phyloP scores from a whole-genome alignment of 2,329 filamentous ascomycete genomes.

The Fulvia fulva region DNA sequence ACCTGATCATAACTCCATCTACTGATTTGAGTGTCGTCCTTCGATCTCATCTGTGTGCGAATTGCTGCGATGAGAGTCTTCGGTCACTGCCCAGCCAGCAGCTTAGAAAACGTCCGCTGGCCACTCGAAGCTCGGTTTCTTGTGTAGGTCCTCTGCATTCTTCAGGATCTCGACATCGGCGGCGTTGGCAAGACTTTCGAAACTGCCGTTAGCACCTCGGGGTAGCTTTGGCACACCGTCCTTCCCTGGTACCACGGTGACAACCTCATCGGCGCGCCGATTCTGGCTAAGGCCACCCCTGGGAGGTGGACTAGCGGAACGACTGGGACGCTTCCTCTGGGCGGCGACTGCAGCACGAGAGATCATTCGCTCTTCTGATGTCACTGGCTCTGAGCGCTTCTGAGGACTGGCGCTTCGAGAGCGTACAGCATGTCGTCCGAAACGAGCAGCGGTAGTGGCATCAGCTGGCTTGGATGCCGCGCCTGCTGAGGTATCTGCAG shows the following conservation, averaged over 20 bases:
- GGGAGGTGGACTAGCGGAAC: slow-evolving; percentile 21
- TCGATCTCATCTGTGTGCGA: background rate
- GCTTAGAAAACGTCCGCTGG: slow-evolving; percentile 35
- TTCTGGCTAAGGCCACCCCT: slow-evolving; percentile 15
- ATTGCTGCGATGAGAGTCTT: background rate
- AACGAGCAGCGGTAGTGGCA: slow-evolving; percentile 28
- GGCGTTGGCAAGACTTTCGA: slow-evolving; percentile 10
- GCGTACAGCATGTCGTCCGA: slow-evolving; percentile 18
- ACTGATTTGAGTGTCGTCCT: background rate
- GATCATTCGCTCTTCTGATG: slow-evolving; percentile 21
- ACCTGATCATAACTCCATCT: background rate
- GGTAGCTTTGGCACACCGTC: slow-evolving; percentile 21
- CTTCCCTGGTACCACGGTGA: slow-evolving; percentile 21
- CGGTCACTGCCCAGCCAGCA: background rate
- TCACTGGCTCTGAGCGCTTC: slow-evolving; percentile 20
- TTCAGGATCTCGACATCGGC: slow-evolving; percentile 4
- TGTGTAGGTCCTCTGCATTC: background rate
- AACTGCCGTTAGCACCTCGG: slow-evolving; percentile 11
- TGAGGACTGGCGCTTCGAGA: slow-evolving; percentile 25
- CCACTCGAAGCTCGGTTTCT: slow-evolving; percentile 28
- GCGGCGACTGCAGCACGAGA: slow-evolving; percentile 24
- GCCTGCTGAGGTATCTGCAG: slow-evolving; percentile 24
- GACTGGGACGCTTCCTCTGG: slow-evolving; percentile 14
- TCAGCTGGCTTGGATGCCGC: slow-evolving; percentile 28
- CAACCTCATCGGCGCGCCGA: slow-evolving; percentile 15